Conservation (phyloP, 2,329 filamentous ascomycete genomes). For the Phyllosticta citrichinensis region DNA sequence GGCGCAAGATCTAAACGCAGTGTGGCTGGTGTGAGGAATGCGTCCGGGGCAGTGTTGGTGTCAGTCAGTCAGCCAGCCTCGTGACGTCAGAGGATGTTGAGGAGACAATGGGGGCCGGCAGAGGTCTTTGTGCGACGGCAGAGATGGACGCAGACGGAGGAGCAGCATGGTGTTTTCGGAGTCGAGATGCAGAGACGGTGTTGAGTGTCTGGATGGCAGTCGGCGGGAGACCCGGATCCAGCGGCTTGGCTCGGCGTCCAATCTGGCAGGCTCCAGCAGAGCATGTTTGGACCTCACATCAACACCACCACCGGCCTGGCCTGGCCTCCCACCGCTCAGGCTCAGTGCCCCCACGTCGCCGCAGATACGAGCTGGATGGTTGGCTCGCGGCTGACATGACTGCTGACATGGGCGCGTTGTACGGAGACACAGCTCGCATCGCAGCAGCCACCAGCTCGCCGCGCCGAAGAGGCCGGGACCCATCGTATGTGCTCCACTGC, state of each 20-base stretch:
- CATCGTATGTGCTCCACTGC: not conserved
- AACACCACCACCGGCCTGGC: too few species aligned
- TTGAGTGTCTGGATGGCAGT: not conserved
- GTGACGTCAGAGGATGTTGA: not conserved
- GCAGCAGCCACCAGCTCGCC: not conserved
- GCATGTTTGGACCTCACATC: too few species aligned
- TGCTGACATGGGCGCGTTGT: too few species aligned
- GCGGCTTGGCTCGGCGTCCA: too few species aligned
- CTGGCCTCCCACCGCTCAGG: too few species aligned
- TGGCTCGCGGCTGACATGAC: too few species aligned
- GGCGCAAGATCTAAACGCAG: not conserved
- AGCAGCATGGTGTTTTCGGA: not conserved
- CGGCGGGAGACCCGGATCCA: not conserved
- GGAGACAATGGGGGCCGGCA: not conserved
- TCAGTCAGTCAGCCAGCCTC: not conserved
- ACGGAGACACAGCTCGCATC: too few species aligned
- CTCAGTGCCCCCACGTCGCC: too few species aligned
- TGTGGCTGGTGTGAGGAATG: not conserved
- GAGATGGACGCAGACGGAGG: not conserved
- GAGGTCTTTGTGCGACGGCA: not conserved
- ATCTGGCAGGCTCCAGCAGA: too few species aligned
- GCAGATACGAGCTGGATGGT: too few species aligned
- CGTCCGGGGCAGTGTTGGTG: not conserved
- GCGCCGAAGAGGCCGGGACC: not conserved
- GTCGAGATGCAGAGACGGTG: not conserved